Conservation (phyloP, 2,329 filamentous ascomycete genomes). For the Diaporthe aspalathi region DNA sequence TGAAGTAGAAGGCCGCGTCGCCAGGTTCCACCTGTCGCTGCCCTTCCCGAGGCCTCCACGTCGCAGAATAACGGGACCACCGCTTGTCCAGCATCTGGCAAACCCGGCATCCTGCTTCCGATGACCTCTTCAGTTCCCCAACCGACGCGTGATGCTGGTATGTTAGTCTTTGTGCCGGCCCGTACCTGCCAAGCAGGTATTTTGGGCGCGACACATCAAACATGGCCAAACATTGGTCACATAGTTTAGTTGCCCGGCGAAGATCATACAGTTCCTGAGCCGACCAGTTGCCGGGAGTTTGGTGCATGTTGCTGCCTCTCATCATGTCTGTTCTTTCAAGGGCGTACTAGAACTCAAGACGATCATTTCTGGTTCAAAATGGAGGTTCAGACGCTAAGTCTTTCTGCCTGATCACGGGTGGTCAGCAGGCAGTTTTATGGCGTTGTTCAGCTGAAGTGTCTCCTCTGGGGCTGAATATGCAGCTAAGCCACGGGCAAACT, state of each 20-base stretch:
- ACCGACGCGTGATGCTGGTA: background rate
- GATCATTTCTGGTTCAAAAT: background rate
- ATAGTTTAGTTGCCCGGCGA: background rate
- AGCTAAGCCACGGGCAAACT: background rate
- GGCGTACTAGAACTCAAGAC: background rate
- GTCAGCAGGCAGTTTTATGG: background rate
- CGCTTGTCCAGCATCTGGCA: conserved; percentile 10
- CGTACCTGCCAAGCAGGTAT: background rate
- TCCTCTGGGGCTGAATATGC: background rate
- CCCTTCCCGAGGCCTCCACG: background rate
- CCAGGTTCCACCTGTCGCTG: too few relatives aligned
- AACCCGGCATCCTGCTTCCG: background rate
- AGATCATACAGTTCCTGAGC: background rate
- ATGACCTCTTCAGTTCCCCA: background rate
- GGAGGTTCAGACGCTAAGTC: background rate
- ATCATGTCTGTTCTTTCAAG: background rate
- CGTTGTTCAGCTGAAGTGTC: background rate
- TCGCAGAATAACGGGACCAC: background rate
- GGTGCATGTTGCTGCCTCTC: background rate
- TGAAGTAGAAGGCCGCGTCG: background rate
- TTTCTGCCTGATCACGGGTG: background rate
- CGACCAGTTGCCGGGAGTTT: background rate
- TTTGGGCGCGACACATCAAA: background rate
- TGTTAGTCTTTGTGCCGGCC: background rate
- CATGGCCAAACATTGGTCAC: background rate